Base-by-base conservation (phyloP, 2,329 filamentous ascomycete genomes). In the Aspergillus ochraceoroseus region DNA sequence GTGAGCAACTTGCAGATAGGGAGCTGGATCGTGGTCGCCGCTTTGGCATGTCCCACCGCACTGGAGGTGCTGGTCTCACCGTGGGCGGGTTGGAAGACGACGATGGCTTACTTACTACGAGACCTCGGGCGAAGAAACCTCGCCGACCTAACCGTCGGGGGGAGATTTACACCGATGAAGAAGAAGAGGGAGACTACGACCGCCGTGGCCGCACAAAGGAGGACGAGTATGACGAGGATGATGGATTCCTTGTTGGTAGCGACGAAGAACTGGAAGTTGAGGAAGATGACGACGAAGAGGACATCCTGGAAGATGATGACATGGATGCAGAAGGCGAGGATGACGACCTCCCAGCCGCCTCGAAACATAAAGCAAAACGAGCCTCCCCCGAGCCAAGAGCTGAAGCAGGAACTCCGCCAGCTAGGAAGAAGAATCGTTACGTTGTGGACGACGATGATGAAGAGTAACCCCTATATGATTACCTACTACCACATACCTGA, bases 161-260 rank as follows among this genome's bases (percentile, higher is more conserved):
- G 15, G 70, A 72, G 44, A 68, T 72, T 41, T 70, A 72, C 48
- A 68, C 65, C 1, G 69, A 72, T 39, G 69, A 72, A 18, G 71
- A 73, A 49, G 68, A 72, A 18, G 71, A 73, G 49, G 68, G 71
- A 34, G 70, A 72, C 6, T 70, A 66, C 41, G 60, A 64, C 18
- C 64, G 67, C 17, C 62, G 68, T 28, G 61, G 65, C 3, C 63
- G 68, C 15, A 70, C 62, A 65, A 82, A 84, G 60, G 80, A 88
- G 62, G 83, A 94, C 64, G 82, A 89, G 55, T 89, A 89, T 56
- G 85, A 90, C 58, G 83, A 85, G 56, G 82, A 85, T 32, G 85
- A 89, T 56, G 85, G 83, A 38, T 90, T 90, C 65, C 80, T 90
- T 37, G 70, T 70, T 15, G 63, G 62, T 11, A 71, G 68, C 32